A percentile compares a stretch with the other conserved stretches of the same genome.
These are phyloP conservation scores for Evernia prunastri DNA, from an alignment of 495 filamentous ascomycete species.

Conservation along the genomic window DNA sequence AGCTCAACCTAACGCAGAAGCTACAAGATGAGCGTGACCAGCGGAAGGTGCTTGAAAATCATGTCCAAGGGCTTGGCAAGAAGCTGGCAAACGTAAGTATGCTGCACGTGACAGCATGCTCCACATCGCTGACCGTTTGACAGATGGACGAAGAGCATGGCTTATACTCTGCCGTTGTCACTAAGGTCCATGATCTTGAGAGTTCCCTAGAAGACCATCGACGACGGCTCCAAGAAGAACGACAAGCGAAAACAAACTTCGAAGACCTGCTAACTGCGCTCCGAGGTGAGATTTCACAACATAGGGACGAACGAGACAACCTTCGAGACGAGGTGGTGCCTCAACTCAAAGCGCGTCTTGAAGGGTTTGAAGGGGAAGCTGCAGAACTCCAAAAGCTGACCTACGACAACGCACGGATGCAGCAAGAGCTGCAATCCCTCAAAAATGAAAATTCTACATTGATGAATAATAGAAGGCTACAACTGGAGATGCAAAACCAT, in stretches of 20 bases:
- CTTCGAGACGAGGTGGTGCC: constrained; percentile 81
- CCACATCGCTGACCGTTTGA: constrained; percentile 5
- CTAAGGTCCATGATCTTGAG: constrained; percentile 69
- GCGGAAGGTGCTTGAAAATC: constrained; percentile 68
- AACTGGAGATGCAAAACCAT: constrained; percentile 45
- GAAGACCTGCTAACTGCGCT: constrained; percentile 83
- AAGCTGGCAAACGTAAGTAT: constrained; percentile 54
- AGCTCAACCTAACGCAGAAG: constrained; percentile 73
- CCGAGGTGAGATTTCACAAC: constrained; percentile 70
- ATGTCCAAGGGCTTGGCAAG: constrained; percentile 73
- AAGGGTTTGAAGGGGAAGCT: constrained; percentile 66
- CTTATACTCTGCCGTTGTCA: constrained; percentile 31
- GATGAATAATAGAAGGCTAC: constrained; percentile 48
- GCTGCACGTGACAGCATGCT: not conserved
- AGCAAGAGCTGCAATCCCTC: constrained; percentile 64
- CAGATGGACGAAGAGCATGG: constrained; percentile 39
- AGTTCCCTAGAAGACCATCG: constrained; percentile 69
- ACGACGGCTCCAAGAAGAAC: constrained; percentile 76
- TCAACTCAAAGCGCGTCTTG: constrained; percentile 61
- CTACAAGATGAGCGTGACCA: constrained; percentile 75
- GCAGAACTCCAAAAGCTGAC: constrained; percentile 59
- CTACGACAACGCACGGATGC: constrained; percentile 70
- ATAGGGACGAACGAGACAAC: constrained; percentile 84
- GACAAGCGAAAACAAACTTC: constrained; percentile 84
- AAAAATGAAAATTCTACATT: constrained; percentile 57